Base-by-base conservation (phyloP, 768 basidiomycete species). In the Pisolithus tinctorius region DNA sequence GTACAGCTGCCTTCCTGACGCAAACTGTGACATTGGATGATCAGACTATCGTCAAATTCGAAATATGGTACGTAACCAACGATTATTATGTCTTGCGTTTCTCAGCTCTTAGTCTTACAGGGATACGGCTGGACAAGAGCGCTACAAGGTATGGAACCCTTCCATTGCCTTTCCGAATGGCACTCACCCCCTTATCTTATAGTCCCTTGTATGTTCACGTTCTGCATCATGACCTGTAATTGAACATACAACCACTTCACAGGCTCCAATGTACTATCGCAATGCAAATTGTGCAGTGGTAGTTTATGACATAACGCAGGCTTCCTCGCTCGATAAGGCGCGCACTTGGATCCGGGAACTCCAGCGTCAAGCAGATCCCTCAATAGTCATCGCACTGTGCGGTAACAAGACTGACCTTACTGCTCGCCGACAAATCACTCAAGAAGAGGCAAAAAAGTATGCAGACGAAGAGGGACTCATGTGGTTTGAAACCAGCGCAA, bases 241-340 rank as follows among this genome's bases (percentile, higher is more conserved):
- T 54, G 41, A 62, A 27, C 49, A 30, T 31, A n/a, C 34, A 36
- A 48, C 39, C 45, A 50, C 31, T 26, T 29, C 17, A 39, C 50
- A 92, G 82, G 90, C 91, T 36, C 93, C 91, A 50, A 95, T 94
- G 93, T 95, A 95, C 74, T 96, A 96, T 71, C 86, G 92, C 58
- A 92, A 92, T 58, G 91, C 90, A 63, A 88, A 93, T 63, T 93
- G 91, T 61, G 92, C 93, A 25, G 89, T 95, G 26, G 93, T 93
- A 44, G 92, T 93, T 20, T 95, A 93, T 67, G 96, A 99, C 70
- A 94, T 99, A 68, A 98, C 96, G 38, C 88, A 92, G 64, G 66
- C 86, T 7, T 77, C 91, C 23, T 95, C 94, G 2, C 81, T 95
- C 56, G 91, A 95, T 74, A 96, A 95, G 71, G 95, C 95, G 27